phyloP scores from a whole-genome alignment of 2,329 filamentous ascomycete species.

The Clonostachys rosea region DNA sequence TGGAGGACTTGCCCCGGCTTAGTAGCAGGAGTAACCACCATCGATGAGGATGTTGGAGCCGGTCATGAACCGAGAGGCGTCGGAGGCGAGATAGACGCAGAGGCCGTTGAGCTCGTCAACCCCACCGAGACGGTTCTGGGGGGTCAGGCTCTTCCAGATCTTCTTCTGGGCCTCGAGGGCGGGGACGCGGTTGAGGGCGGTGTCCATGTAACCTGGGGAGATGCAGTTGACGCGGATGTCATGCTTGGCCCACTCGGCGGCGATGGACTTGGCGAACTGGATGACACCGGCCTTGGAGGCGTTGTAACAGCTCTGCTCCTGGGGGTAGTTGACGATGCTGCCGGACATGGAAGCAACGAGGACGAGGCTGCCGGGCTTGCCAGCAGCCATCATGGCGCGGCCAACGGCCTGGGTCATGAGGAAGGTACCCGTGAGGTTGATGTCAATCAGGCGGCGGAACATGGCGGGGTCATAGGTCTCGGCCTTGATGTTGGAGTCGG shows the following conservation, averaged over 20 bases:
- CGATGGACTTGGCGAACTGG: constrained; percentile 74
- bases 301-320: constrained; percentile 81
- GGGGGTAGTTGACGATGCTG: constrained; percentile 80
- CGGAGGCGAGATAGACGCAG: constrained; percentile 70
- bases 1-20: constrained; percentile 12
- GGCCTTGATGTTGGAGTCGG: constrained; percentile 79
- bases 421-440: constrained; percentile 79
- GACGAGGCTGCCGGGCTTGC: constrained; percentile 68
- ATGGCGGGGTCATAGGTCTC: constrained; percentile 72
- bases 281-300: constrained; percentile 78
- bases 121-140: constrained; percentile 66
- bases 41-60: constrained; percentile 70
- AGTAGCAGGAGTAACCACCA: constrained; percentile 63
- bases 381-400: constrained; percentile 67
- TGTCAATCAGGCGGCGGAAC: constrained; percentile 76
- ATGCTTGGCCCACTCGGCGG: constrained; percentile 80
- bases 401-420: constrained; percentile 70
- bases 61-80: constrained; percentile 73
- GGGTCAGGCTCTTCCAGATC: constrained; percentile 72
- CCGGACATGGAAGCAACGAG: constrained; percentile 80
- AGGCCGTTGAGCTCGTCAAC: constrained; percentile 76
- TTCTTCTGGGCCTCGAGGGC: constrained; percentile 77
- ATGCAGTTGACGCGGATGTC: constrained; percentile 81
- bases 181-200: constrained; percentile 72
- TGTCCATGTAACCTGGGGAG: constrained; percentile 84